These are phyloP conservation scores for Coprinopsis cinerea DNA, from an alignment of 768 basidiomycete genomes.

Conservation along the genomic window DNA sequence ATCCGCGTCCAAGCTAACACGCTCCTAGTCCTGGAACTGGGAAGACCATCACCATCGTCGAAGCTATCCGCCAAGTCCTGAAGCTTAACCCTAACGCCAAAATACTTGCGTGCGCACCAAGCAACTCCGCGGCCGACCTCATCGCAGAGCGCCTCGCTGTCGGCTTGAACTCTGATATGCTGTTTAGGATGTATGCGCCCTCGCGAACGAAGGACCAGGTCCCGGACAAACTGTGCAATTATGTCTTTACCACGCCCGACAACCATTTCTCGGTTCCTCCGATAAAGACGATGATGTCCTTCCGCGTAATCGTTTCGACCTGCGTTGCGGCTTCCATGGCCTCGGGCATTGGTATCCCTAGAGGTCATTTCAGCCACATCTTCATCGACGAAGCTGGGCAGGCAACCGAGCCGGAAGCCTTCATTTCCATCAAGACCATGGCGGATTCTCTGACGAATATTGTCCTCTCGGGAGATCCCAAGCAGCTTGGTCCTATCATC, in stretches of 20 bases:
- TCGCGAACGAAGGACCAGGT: slow-evolving; percentile 40
- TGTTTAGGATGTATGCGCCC: slow-evolving; percentile 55
- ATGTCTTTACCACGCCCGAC: slow-evolving; percentile 27
- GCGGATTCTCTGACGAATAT: slow-evolving; percentile 48
- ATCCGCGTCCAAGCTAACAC: neutral
- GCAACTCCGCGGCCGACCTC: slow-evolving; percentile 62
- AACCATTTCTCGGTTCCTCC: slow-evolving; percentile 37
- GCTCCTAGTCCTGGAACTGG: slow-evolving; percentile 52
- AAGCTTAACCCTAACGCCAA: slow-evolving; percentile 27
- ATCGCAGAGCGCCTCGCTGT: slow-evolving; percentile 39
- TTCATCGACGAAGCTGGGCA: slow-evolving; percentile 66
- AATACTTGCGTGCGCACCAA: slow-evolving; percentile 57
- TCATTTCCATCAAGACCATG: slow-evolving; percentile 57
- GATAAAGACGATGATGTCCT: slow-evolving; percentile 32
- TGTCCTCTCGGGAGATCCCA: slow-evolving; percentile 63
- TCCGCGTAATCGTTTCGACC: slow-evolving; percentile 55
- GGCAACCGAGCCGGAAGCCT: slow-evolving; percentile 62
- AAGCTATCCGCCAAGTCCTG: slow-evolving; percentile 52
- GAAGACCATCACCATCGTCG: slow-evolving; percentile 60
- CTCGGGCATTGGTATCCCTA: slow-evolving; percentile 48
- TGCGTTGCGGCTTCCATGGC: slow-evolving; percentile 57
- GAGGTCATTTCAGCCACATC: slow-evolving; percentile 62
- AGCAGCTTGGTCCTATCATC: slow-evolving; percentile 67
- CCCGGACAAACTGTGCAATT: slow-evolving; percentile 34
- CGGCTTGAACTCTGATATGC: slow-evolving; percentile 23